phyloP scores from a whole-genome alignment of 1,284 basidiomycete species.

The Naganishia sp. region DNA sequence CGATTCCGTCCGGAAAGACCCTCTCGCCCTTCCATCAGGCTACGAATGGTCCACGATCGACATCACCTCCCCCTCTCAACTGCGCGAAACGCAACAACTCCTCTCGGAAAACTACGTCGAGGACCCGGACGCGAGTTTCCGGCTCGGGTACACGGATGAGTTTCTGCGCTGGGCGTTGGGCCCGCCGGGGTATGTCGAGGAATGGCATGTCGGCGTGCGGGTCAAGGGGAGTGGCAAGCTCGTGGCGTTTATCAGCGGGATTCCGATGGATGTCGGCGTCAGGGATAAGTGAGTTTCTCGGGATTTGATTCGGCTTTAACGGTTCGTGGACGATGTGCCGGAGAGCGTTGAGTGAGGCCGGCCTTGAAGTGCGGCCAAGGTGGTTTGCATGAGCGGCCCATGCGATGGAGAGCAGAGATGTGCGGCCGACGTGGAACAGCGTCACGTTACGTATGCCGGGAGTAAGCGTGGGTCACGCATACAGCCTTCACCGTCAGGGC shows the following conservation, averaged over 20 bases:
- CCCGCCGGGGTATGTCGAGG: constrained; percentile 87
- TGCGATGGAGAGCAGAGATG: too few species aligned
- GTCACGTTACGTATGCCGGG: too few species aligned
- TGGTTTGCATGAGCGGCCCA: too few species aligned
- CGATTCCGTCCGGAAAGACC: constrained; percentile 80
- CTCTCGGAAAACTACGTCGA: constrained; percentile 95
- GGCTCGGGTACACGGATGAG: constrained; percentile 93
- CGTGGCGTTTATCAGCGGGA: constrained; percentile 97
- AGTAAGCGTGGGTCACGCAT: too few species aligned
- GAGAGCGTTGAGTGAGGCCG: too few species aligned
- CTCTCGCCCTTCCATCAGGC: constrained; percentile 84
- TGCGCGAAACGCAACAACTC: constrained; percentile 88
- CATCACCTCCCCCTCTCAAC: constrained; percentile 63
- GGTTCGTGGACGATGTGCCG: background rate
- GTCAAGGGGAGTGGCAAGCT: constrained; percentile 87
- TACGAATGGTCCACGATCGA: constrained; percentile 91
- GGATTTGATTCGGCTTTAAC: background rate
- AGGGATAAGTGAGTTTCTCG: constrained; percentile 68
- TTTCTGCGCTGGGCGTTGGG: constrained; percentile 94
- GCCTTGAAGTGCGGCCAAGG: too few species aligned
- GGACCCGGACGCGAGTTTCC: constrained; percentile 91
- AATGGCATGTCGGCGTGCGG: constrained; percentile 96
- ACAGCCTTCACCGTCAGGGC: too few species aligned
- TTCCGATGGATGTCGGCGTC: constrained; percentile 79
- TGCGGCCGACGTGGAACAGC: too few species aligned